phyloP scores from a whole-genome alignment of 306 rosid genomes.

The Castanea sativa region DNA sequence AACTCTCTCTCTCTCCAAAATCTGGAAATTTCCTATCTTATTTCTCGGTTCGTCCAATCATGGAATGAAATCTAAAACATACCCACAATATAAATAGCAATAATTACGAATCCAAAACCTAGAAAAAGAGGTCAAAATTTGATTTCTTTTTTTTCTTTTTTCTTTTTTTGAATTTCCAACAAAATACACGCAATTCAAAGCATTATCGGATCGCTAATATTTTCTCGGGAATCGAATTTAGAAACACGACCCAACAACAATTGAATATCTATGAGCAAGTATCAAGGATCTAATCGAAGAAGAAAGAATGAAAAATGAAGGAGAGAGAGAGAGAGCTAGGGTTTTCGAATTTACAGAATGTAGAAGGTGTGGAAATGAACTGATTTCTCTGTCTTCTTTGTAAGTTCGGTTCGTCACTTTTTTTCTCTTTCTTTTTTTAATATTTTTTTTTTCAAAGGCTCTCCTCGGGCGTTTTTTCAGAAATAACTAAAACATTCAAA shows the following conservation, averaged over 20 bases:
- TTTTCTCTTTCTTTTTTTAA: background rate
- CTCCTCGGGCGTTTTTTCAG: too few relatives aligned
- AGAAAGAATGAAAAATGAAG: background rate
- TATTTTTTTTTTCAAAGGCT: background rate
- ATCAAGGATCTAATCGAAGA: slow-evolving; percentile 31
- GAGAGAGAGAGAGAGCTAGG: slow-evolving; percentile 22
- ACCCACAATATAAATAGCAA: background rate
- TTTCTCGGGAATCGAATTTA: slow-evolving; percentile 31
- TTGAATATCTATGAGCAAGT: background rate
- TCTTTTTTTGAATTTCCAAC: background rate
- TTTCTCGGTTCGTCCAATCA: slow-evolving; percentile 28
- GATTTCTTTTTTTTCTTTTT: background rate
- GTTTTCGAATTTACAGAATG: slow-evolving; percentile 38
- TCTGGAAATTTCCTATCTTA: slow-evolving; percentile 6
- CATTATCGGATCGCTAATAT: slow-evolving; percentile 47
- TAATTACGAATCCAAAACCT: slow-evolving; percentile 1
- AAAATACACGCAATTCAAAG: slow-evolving; percentile 45
- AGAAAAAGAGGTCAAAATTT: background rate
- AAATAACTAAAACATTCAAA: too few relatives aligned
- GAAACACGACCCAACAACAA: slow-evolving; percentile 1
- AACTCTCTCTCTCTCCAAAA: slow-evolving; percentile 6
- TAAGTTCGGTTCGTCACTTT: background rate
- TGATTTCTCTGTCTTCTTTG: background rate
- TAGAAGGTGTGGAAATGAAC: background rate
- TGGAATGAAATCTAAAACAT: slow-evolving; percentile 11